Percentiles rank a stretch among this genome's conserved stretches.
Conservation (phyloP, 805 yeast species). For the Candida michaelii region DNA sequence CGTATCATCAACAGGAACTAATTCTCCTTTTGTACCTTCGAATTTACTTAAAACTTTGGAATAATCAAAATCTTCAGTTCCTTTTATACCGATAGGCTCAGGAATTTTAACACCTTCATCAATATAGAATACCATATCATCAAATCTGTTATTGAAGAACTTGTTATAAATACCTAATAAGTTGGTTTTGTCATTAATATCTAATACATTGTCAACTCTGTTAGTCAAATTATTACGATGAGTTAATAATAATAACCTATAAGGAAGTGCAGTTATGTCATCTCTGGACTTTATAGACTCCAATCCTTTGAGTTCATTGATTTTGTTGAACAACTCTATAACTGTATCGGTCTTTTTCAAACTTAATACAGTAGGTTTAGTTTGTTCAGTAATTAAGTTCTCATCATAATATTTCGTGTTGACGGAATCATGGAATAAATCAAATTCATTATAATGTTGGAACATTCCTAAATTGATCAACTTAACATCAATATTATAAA, state of each 20-base stretch:
- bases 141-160: conserved; percentile 46
- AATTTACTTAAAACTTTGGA: conserved; percentile 18
- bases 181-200: conserved; percentile 24
- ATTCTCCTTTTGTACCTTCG: background rate
- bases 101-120: conserved; percentile 45
- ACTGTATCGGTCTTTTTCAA: conserved; percentile 58
- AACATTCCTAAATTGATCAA: conserved; percentile 57
- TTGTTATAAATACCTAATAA: conserved; percentile 53
- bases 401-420: conserved; percentile 46
- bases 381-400: conserved; percentile 29
- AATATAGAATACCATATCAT: conserved; percentile 58
- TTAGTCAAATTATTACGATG: conserved; percentile 70
- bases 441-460: conserved; percentile 67
- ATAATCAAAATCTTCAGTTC: conserved; percentile 24
- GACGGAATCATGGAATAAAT: conserved; percentile 65
- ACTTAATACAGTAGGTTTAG: conserved; percentile 50
- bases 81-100: background rate
- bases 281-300: conserved; percentile 5
- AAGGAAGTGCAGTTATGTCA: conserved; percentile 22
- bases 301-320: conserved; percentile 11
- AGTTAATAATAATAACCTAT: conserved; percentile 64
- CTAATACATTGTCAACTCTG: conserved; percentile 49
- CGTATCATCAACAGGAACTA: conserved; percentile 12
- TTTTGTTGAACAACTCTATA: conserved; percentile 43
- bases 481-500: conserved; percentile 47